Evolutionary conservation across 306 rosid genomes (phyloP).

Genomic region (Prinsepia uniflora): DNA sequence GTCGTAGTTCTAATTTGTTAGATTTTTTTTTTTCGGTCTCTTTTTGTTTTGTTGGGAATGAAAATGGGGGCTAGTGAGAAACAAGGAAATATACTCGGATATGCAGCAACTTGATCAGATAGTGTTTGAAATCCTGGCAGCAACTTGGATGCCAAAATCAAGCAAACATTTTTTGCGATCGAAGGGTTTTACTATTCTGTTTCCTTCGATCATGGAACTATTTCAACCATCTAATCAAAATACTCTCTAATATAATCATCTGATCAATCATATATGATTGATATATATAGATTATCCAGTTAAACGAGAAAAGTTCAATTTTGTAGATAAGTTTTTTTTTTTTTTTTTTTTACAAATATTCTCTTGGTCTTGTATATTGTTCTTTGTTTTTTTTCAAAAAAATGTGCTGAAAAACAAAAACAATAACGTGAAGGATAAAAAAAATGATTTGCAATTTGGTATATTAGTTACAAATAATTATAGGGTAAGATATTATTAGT

Average conservation of each 20-base stretch:
- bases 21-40: too few species aligned
- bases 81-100: constrained; percentile 49
- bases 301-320: neutral
- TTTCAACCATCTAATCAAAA: constrained; percentile 63
- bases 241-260: constrained; percentile 67
- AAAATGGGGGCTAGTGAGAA: constrained; percentile 25
- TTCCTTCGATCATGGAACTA: constrained; percentile 53
- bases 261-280: constrained; percentile 27
- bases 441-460: neutral
- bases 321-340: neutral
- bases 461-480: constrained; percentile 4
- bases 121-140: constrained; percentile 46
- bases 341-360: neutral
- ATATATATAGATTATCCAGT: neutral
- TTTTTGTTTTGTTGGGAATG: constrained; percentile 29
- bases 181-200: constrained; percentile 64
- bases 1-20: too few species aligned
- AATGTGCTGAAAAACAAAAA: too few species aligned
- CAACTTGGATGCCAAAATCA: constrained; percentile 40
- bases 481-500: neutral
- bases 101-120: constrained; percentile 66
- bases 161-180: constrained; percentile 59
- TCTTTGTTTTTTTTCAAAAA: too few species aligned
- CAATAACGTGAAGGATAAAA: too few species aligned
- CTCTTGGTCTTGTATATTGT: neutral